Evolutionary conservation across 139 green algal species (phyloP).

Genomic region (Dunaliella primolecta): DNA sequence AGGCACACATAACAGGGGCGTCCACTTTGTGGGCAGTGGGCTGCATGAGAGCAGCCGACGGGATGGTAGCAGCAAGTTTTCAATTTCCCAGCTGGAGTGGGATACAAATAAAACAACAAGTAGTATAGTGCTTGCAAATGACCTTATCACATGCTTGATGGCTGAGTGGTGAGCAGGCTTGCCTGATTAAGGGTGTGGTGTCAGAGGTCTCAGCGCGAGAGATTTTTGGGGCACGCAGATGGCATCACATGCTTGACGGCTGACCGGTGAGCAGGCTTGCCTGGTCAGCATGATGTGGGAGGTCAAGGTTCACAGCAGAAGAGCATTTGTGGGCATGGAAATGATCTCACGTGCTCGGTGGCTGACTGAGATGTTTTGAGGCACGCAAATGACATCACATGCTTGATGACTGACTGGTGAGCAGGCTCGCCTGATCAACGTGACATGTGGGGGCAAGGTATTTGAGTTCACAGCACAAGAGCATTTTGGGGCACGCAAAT

Average conservation of each 20-base stretch:
- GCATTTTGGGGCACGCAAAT: neutral
- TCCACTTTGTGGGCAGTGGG: too few relatives aligned
- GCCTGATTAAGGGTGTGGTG: neutral
- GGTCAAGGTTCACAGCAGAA: neutral
- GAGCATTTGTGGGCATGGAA: neutral
- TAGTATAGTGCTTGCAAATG: neutral
- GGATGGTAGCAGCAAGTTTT: too few relatives aligned
- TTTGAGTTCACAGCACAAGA: neutral
- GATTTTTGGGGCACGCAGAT: neutral
- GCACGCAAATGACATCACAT: neutral
- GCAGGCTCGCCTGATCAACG: too few relatives aligned
- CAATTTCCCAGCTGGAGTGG: neutral
- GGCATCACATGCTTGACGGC: neutral
- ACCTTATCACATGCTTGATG: neutral
- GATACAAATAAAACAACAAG: neutral
- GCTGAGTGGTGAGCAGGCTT: neutral
- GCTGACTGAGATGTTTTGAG: neutral
- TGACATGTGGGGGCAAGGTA: too few relatives aligned
- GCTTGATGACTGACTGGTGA: neutral
- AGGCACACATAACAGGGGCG: too few relatives aligned
- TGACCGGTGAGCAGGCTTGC: too few relatives aligned
- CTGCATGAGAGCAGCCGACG: too few relatives aligned
- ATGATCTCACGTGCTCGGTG: neutral
- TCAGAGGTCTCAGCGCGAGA: too few relatives aligned
- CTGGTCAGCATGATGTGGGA: neutral